phyloP scores from a whole-genome alignment of 768 basidiomycete genomes.

The Cystofilobasidium macerans region DNA sequence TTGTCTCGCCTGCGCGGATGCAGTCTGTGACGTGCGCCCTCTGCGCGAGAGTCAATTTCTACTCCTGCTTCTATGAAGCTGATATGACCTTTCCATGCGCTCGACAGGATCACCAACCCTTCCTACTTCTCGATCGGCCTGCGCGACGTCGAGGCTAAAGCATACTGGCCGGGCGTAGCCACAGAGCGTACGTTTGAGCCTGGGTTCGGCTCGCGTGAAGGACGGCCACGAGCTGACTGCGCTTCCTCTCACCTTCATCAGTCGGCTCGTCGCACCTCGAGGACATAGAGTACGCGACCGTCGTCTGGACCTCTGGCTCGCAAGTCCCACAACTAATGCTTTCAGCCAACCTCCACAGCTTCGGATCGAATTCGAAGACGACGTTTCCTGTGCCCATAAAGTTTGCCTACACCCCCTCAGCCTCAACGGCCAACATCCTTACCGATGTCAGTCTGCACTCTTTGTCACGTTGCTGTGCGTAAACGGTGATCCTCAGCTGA shows the following conservation, averaged over 20 bases:
- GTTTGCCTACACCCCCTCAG: constrained; percentile 1
- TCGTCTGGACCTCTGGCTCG: no score
- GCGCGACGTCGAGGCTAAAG: constrained; percentile 9
- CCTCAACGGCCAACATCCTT: constrained; percentile 3
- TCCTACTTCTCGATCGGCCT: constrained; percentile 18
- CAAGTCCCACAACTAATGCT: no score
- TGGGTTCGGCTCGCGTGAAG: no score
- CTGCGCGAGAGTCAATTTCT: background rate
- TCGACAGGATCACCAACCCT: constrained; percentile 12
- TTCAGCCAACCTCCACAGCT: background rate
- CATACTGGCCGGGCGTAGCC: constrained; percentile 14
- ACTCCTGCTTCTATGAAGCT: background rate
- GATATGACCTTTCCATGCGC: background rate
- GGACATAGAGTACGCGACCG: constrained; percentile 5
- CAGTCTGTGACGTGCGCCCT: constrained; percentile 1
- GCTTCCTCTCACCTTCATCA: no score
- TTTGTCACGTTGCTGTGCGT: background rate
- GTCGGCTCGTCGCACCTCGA: background rate
- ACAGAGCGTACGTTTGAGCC: constrained; percentile 13
- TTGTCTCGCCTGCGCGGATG: background rate
- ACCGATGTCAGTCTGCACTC: background rate
- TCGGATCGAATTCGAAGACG: constrained; percentile 14
- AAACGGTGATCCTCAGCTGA: background rate
- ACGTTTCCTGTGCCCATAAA: constrained; percentile 14
- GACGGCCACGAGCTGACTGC: no score